Base-by-base conservation (phyloP, 345 rosid genomes). In the Euphorbia peplus region DNA sequence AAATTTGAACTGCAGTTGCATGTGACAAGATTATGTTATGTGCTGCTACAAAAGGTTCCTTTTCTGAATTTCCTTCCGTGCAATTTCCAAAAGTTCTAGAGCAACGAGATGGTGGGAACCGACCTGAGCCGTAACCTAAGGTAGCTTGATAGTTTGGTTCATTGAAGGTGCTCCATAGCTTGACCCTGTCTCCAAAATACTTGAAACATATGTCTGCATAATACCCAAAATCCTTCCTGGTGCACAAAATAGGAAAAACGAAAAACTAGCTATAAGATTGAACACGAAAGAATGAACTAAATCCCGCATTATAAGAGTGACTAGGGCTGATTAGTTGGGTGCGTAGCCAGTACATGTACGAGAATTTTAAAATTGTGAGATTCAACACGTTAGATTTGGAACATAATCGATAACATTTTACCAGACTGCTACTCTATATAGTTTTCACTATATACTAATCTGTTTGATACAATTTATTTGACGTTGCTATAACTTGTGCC, bases 101-200 rank as follows among this genome's bases (percentile, higher is more conserved):
- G 56, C 75, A 72, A 24, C 75, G 75, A 47, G 58, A 44, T 35
- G 75, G 75, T 9, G 75, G 75, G 59, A 55, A 72, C 8, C 21
- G 35, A 29, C 70, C 75, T 8, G 0, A 12, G 0, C 75, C 57
- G 70, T 72, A 72, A 11, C 75, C 75, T 3, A 25, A 64, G 1
- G n/a, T 64, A 13, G 37, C 70, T 24, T 72, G 75, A 48, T 44
- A 53, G 24, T 72, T 72, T 11, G 75, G 75, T 47, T 72, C 75
- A 35, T 72, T 72, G 64, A 72, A 64, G 30, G 75, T 71, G 14
- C 57, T 55, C 75, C 75, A 71, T 56, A 64, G 64, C 69, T 71
- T 72, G 15, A 64, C 75, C 47, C 75, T 29, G 41, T 72, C 75
- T 55, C 75, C 75, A 37, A 72, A 72, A 46, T 64, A 19, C 57